phyloP scores from a whole-genome alignment of 108 stramenopile genomes.

The Nannochloropsis gaditana region DNA sequence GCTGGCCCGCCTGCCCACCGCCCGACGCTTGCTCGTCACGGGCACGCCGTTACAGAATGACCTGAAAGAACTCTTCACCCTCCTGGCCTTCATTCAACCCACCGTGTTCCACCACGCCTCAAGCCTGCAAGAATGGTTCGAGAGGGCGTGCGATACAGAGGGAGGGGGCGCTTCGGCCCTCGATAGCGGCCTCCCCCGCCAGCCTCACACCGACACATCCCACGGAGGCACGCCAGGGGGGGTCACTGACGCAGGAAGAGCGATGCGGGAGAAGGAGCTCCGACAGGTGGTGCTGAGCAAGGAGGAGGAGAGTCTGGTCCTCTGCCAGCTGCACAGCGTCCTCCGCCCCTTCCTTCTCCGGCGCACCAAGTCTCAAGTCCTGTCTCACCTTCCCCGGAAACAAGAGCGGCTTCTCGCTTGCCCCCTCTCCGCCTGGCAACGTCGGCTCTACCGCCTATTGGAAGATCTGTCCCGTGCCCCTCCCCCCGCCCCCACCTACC shows the following conservation, averaged over 20 bases:
- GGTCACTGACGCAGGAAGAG: not conserved
- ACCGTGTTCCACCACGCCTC: not conserved
- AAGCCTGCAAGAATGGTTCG: not conserved
- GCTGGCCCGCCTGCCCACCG: conserved; percentile 68
- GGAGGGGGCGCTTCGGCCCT: not conserved
- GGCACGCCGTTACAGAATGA: conserved; percentile 86
- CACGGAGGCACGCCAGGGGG: not conserved
- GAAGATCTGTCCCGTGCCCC: conserved; percentile 25
- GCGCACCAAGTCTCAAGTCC: conserved; percentile 81
- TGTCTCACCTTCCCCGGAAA: not conserved
- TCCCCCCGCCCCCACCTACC: not conserved
- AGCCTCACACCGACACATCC: too few relatives aligned
- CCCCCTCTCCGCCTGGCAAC: not conserved
- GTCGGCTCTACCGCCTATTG: conserved; percentile 53
- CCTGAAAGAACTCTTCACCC: conserved; percentile 55
- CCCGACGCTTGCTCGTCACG: conserved; percentile 77
- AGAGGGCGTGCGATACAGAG: not conserved
- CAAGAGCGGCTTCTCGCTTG: not conserved
- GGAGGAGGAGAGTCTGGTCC: not conserved
- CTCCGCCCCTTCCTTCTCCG: conserved; percentile 90
- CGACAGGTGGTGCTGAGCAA: not conserved
- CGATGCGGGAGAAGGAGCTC: not conserved
- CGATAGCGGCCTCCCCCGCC: too few relatives aligned
- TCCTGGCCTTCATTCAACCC: conserved; percentile 52
- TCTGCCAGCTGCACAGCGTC: conserved; percentile 75